phyloP scores from a whole-genome alignment of 2,329 filamentous ascomycete genomes.

The Colletotrichum coccodes region DNA sequence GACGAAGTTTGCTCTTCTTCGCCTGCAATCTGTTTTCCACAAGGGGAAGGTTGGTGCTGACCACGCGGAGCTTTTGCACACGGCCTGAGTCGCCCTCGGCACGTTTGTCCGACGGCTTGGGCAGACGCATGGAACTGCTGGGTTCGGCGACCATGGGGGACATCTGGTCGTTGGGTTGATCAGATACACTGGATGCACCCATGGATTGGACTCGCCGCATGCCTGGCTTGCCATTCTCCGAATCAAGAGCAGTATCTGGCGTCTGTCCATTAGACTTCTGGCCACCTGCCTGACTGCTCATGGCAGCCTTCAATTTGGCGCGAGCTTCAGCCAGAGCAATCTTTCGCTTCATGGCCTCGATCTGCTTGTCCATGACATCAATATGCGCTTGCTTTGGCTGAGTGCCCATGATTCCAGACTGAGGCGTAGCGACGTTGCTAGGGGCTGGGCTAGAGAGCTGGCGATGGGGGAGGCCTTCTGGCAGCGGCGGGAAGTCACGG shows the following conservation, averaged over 20 bases:
- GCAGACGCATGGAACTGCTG: slow-evolving; percentile 37
- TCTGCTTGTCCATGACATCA: slow-evolving; percentile 64
- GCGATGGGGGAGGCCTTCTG: slow-evolving; percentile 50
- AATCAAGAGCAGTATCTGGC: slow-evolving; percentile 20
- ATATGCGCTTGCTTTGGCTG: slow-evolving; percentile 51
- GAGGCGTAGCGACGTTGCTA: slow-evolving; percentile 46
- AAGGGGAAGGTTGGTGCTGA: slow-evolving; percentile 50
- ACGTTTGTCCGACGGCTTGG: slow-evolving; percentile 37
- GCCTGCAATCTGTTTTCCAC: slow-evolving; percentile 51
- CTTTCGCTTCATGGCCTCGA: slow-evolving; percentile 68
- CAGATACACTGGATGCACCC: slow-evolving; percentile 32
- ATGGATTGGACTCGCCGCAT: slow-evolving; percentile 34
- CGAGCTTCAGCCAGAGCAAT: slow-evolving; percentile 70
- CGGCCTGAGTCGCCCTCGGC: slow-evolving; percentile 24
- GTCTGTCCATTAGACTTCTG: slow-evolving; percentile 23
- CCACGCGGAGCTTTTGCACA: slow-evolving; percentile 45
- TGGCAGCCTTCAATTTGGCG: slow-evolving; percentile 51
- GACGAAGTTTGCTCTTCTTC: slow-evolving; percentile 58
- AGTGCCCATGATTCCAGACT: slow-evolving; percentile 44
- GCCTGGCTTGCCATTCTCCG: slow-evolving; percentile 30
- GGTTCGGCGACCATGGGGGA: slow-evolving; percentile 38
- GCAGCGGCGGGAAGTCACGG: slow-evolving; percentile 56
- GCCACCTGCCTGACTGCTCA: slow-evolving; percentile 15
- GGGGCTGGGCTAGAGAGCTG: slow-evolving; percentile 52
- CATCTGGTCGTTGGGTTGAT: slow-evolving; percentile 34